Evolutionary conservation across 2,329 filamentous ascomycete species (phyloP).

Genomic region (Fusarium nelsonii): DNA sequence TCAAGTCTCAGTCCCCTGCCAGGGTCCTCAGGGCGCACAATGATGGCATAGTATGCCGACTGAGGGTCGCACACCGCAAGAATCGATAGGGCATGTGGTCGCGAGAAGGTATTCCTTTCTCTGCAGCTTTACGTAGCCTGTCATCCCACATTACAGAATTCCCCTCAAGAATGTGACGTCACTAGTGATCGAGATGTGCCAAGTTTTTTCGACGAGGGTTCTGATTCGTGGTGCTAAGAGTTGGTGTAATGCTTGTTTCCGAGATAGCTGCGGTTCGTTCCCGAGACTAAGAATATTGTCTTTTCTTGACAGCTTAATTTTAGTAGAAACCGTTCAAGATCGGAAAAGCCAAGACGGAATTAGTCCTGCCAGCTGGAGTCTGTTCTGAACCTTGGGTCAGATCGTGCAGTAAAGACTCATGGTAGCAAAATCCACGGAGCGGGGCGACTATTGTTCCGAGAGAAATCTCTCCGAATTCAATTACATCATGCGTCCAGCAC

Average conservation of each 20-base stretch:
- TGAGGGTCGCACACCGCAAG: slow-evolving; percentile 18
- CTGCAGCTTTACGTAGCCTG: slow-evolving; percentile 6
- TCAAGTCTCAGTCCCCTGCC: slow-evolving; percentile 4
- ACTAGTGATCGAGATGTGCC: slow-evolving; percentile 9
- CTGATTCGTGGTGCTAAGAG: slow-evolving; percentile 11
- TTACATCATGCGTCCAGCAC: neutral
- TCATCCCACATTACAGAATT: slow-evolving; percentile 15
- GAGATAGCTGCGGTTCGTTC: slow-evolving; percentile 1
- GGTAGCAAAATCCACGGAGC: neutral
- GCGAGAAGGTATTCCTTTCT: too few relatives aligned
- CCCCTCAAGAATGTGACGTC: slow-evolving; percentile 22
- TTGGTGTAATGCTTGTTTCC: slow-evolving; percentile 22
- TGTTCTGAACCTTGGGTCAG: too few relatives aligned
- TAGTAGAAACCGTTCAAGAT: neutral
- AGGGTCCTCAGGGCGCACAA: slow-evolving; percentile 13
- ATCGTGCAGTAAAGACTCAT: too few relatives aligned
- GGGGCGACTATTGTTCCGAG: neutral
- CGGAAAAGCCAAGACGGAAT: neutral
- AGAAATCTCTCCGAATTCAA: neutral
- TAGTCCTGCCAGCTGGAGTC: too few relatives aligned
- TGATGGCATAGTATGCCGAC: slow-evolving; percentile 23
- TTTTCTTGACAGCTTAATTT: slow-evolving; percentile 25
- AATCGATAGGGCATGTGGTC: neutral
- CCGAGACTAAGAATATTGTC: slow-evolving; percentile 17
- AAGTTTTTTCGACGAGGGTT: slow-evolving; percentile 6